Conservation (phyloP, 1,139 yeast genomes). For the Candida sanyaensis region DNA sequence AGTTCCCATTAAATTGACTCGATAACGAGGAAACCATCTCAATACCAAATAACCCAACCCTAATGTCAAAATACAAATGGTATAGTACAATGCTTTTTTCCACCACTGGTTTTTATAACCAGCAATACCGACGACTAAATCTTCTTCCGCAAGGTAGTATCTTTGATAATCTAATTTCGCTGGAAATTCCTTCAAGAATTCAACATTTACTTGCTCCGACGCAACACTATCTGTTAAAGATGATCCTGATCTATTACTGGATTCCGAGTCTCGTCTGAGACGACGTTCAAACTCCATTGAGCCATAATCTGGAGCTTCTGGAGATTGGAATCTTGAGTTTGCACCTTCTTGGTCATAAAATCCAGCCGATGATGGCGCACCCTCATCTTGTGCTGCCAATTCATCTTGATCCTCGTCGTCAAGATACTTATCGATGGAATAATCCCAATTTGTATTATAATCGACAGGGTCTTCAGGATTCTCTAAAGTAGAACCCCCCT, state of each 20-base stretch:
- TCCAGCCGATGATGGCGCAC: not conserved
- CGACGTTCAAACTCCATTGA: slow-evolving; percentile 36
- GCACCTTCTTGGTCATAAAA: slow-evolving; percentile 8
- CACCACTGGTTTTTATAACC: slow-evolving; percentile 66
- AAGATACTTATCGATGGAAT: slow-evolving; percentile 49
- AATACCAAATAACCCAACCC: slow-evolving; percentile 75
- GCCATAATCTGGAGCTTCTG: slow-evolving; percentile 35
- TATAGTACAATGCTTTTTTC: slow-evolving; percentile 51
- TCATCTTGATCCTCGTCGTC: slow-evolving; percentile 19
- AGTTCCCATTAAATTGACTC: slow-evolving; percentile 68
- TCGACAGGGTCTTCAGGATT: slow-evolving; percentile 55
- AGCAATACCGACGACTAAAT: slow-evolving; percentile 88
- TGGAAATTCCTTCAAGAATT: slow-evolving; percentile 43
- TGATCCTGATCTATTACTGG: slow-evolving; percentile 23
- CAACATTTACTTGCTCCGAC: slow-evolving; percentile 30
- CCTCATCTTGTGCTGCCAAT: not conserved
- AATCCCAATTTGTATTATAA: slow-evolving; percentile 73
- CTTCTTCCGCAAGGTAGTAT: slow-evolving; percentile 93
- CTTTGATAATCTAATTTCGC: slow-evolving; percentile 62
- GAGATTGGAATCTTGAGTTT: slow-evolving; percentile 11
- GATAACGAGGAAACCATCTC: slow-evolving; percentile 83
- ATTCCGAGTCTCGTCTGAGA: slow-evolving; percentile 30
- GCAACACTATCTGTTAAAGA: slow-evolving; percentile 16
- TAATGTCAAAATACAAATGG: slow-evolving; percentile 57
- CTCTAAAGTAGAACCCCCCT: slow-evolving; percentile 82